Evolutionary conservation across 2,329 filamentous ascomycete species (phyloP).

Genomic region (Aspergillus sp.): DNA sequence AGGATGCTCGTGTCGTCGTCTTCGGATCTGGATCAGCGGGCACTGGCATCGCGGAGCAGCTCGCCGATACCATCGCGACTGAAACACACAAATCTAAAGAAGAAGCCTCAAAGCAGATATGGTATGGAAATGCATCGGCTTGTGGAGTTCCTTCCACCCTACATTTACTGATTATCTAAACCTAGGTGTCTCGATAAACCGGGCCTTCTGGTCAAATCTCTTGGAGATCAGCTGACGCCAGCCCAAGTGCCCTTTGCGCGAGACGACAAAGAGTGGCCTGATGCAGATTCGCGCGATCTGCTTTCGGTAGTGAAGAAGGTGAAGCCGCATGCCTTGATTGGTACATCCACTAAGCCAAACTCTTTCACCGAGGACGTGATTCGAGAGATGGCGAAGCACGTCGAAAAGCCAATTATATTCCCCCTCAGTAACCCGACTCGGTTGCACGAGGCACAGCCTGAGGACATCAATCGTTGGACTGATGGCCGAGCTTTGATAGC

Average conservation of each 20-base stretch:
- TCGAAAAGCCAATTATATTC: conserved; percentile 73
- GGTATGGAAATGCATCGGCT: neutral
- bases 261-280: conserved; percentile 62
- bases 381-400: conserved; percentile 72
- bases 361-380: conserved; percentile 76
- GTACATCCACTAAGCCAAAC: conserved; percentile 76
- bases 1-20: conserved; percentile 70
- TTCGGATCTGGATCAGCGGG: conserved; percentile 83
- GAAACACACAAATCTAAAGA: conserved; percentile 57
- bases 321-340: conserved; percentile 78
- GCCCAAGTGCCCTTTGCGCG: conserved; percentile 71
- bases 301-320: conserved; percentile 68
- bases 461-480: conserved; percentile 77
- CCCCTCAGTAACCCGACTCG: conserved; percentile 84
- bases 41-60: conserved; percentile 82
- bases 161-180: neutral
- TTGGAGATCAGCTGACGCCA: conserved; percentile 61
- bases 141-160: neutral
- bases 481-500: conserved; percentile 75
- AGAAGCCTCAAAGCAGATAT: conserved; percentile 5
- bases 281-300: conserved; percentile 60
- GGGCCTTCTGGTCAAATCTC: conserved; percentile 69
- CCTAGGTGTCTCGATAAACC: conserved; percentile 77
- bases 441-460: conserved; percentile 77
- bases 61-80: conserved; percentile 74